Base-by-base conservation (phyloP, 148 eudicot genomes). In the Nepenthes mirabilis region DNA sequence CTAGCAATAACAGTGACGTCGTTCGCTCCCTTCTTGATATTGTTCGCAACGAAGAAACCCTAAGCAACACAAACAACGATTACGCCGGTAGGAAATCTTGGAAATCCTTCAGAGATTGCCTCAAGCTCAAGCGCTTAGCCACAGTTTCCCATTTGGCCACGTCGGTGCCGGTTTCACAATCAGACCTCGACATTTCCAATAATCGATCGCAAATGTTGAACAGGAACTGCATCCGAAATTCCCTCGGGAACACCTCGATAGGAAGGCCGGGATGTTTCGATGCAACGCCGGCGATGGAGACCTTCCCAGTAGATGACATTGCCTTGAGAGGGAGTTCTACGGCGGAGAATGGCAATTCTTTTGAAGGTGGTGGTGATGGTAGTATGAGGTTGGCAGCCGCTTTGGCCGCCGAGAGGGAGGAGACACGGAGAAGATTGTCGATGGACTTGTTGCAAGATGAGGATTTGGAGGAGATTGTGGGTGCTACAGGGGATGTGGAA, bases 11-110 rank as follows among this genome's bases (percentile, higher is more conserved):
- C 48, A 48, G n/a, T 63, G 13, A 58, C 14, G 63, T 68, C 33
- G 64, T 74, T 63, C 67, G 77, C 36, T 77, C 82, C 11, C 74
- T 87, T 5, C 52, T 82, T 45, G 82, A 87, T 49, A 60, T 80
- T 14, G 74, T 82, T 33, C 68, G 74, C 2, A 76, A 74, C 37
- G 85, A 82, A 40, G 80, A 77, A 36, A 36, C 64, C 33, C 54
- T 35, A 2, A 23, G 54, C 34, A 60, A 34, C 14, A 34, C 55
- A 12, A 47, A 37, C 55, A 37, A 12, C 55, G 23, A 61, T 6
- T 11, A 34, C 55, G 36, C 43, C 33, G 56, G 64, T 37, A 61
- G 14, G 64, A 61, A 33, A 11, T 47, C 64, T 6, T 61, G 64
- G 64, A 61, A n/a, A 55, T 34, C 43, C 14, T 35, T 61, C 43